phyloP scores from a whole-genome alignment of 257 asterid genomes.

The Petunia secreta region DNA sequence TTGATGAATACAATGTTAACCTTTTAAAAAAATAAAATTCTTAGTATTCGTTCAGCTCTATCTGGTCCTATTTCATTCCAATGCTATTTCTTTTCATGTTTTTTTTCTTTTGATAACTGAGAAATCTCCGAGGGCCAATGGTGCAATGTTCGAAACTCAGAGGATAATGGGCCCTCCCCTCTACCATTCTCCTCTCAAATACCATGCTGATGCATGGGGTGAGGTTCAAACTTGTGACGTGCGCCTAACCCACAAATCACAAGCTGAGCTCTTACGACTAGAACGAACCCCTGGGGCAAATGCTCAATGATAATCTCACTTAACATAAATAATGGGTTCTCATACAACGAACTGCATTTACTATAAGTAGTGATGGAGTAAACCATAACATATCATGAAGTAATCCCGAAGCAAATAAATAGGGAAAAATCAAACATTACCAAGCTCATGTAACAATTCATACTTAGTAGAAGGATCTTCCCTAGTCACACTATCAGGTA shows the following conservation, averaged over 20 bases:
- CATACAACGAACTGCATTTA: background rate
- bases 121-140: too few species aligned
- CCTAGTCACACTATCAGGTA: constrained; percentile 74
- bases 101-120: too few species aligned
- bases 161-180: too few species aligned
- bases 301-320: background rate
- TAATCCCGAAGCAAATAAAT: background rate
- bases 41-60: background rate
- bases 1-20: too few species aligned
- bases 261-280: too few species aligned
- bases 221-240: too few species aligned
- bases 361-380: background rate
- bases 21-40: too few species aligned
- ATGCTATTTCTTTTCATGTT: background rate
- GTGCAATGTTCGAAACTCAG: too few species aligned
- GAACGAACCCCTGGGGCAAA: too few species aligned
- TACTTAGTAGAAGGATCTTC: constrained; percentile 94
- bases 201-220: too few species aligned
- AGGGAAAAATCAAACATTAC: constrained; percentile 48
- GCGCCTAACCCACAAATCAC: too few species aligned
- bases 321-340: background rate
- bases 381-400: constrained; percentile 19
- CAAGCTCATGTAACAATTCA: constrained; percentile 94
- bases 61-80: background rate
- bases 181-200: too few species aligned